Percentiles rank a stretch among this genome's conserved stretches.
Evolutionary conservation across 225 moss, liverwort and hornwort species (phyloP).

Genomic region (Marchantia polymorpha): DNA sequence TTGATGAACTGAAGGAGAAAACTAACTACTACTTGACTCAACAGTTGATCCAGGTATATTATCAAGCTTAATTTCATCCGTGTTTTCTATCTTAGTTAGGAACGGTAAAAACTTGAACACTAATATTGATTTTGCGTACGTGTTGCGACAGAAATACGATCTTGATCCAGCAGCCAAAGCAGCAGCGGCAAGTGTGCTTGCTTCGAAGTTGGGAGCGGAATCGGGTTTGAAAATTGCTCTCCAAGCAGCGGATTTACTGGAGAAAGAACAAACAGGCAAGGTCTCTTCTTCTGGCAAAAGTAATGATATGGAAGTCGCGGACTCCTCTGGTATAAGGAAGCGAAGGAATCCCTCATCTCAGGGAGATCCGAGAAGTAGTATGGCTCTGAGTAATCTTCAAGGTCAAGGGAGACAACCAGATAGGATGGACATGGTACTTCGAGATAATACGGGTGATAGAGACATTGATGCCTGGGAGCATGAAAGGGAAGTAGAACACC

Average conservation of each 20-base stretch:
- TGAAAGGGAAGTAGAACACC: slow-evolving; percentile 64
- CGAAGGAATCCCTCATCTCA: slow-evolving; percentile 38
- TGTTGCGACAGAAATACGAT: slow-evolving; percentile 74
- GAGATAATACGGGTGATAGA: slow-evolving; percentile 38
- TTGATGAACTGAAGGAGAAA: slow-evolving; percentile 96
- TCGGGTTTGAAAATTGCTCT: slow-evolving; percentile 87
- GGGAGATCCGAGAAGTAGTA: slow-evolving; percentile 31
- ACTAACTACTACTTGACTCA: slow-evolving; percentile 93
- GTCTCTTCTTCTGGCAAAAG: slow-evolving; percentile 27
- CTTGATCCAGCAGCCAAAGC: slow-evolving; percentile 98
- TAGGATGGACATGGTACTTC: slow-evolving; percentile 26
- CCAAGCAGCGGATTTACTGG: slow-evolving; percentile 62
- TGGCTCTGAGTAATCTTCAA: slow-evolving; percentile 30
- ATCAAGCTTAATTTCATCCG: neutral
- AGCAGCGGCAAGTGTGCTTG: slow-evolving; percentile 92
- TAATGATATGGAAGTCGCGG: slow-evolving; percentile 36
- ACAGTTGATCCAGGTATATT: slow-evolving; percentile 86
- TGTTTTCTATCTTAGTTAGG: neutral
- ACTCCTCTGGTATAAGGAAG: slow-evolving; percentile 58
- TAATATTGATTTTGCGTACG: neutral
- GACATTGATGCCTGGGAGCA: slow-evolving; percentile 48
- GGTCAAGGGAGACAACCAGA: neutral
- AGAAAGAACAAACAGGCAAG: slow-evolving; percentile 58
- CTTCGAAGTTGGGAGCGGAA: slow-evolving; percentile 89
- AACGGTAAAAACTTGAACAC: too few species aligned